phyloP scores from a whole-genome alignment of 1,284 basidiomycete species.

The Sporisorium exsertum region DNA sequence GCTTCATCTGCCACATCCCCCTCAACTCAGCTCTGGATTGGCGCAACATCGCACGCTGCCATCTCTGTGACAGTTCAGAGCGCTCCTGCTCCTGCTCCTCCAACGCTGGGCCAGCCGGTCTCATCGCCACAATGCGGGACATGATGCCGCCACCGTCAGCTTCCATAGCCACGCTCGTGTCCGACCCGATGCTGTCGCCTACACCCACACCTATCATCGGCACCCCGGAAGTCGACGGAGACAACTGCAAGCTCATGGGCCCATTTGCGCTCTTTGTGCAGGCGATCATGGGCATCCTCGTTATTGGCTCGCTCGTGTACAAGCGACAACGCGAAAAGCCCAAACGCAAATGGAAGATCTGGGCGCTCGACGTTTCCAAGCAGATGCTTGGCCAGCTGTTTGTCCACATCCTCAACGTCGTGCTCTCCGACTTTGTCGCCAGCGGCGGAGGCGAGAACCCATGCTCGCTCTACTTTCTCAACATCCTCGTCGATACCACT shows the following conservation, averaged over 20 bases:
- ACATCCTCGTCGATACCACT: constrained; percentile 93
- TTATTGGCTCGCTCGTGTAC: constrained; percentile 83
- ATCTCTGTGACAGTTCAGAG: background rate
- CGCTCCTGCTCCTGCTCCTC: constrained; percentile 13
- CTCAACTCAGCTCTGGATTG: background rate
- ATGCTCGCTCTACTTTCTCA: constrained; percentile 81
- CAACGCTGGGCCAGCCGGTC: constrained; percentile 4
- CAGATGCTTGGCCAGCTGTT: constrained; percentile 92
- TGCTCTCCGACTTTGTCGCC: constrained; percentile 69
- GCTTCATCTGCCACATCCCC: background rate
- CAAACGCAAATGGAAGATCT: constrained; percentile 90
- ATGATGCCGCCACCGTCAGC: constrained; percentile 17
- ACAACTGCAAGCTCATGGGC: constrained; percentile 60
- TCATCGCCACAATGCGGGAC: constrained; percentile 20
- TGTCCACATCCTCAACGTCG: constrained; percentile 86
- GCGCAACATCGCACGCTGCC: background rate
- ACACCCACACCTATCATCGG: constrained; percentile 30
- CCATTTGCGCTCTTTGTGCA: constrained; percentile 73
- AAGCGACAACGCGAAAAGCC: constrained; percentile 88
- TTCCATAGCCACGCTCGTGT: constrained; percentile 7
- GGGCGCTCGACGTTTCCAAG: constrained; percentile 74
- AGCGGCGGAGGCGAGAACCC: constrained; percentile 57
- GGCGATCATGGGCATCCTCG: constrained; percentile 85
- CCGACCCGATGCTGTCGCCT: constrained; percentile 15
- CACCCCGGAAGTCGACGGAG: constrained; percentile 51